Evolutionary conservation across 176 grass and related monocot species (phyloP), one percentile per base, ranked within the genome.

Genomic region (Carex cristatella): DNA sequence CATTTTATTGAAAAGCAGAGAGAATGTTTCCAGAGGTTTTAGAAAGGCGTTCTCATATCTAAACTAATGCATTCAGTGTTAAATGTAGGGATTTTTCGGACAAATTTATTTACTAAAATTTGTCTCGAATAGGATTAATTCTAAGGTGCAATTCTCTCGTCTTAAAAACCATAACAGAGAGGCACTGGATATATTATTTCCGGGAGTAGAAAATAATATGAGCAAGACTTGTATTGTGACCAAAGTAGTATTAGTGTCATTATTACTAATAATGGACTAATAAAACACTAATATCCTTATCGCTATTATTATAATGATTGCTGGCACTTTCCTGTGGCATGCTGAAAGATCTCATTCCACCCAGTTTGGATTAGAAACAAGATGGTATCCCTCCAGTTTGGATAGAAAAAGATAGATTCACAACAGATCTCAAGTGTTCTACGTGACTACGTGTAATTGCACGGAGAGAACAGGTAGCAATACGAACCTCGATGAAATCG

Each of bases 401-500:
- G 31, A 57, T 0, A 0, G 12, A 61, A 86, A 61, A 48, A 16
- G 57, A 82, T 3, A 69, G 7, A 42, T 83, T 64, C 9, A 35
- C 9, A 48, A 69, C n/a, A 69, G 37, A 60, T 72, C 5, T 63
- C 18, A 61, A 81, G 14, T 2, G 7, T 59, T 13, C 11, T 35
- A 18, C 4, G 23, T 23, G 23, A 23, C 23, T 14, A 83, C 9
- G 38, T 72, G 38, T 7, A 65, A 55, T 14, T 11, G 5, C 10
- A 18, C 62, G 28, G 10, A 59, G 27, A 64, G 2, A 42, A 32
- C 23, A 7, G 9, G 51, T 44, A 12, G 65, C 6, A 61, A 48
- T 72, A 90, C 81, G 19, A 10, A 93, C 93, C 93, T 94, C 44
- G 69, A 98, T 92, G 88, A 95, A 95, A 49, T 98, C 96, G 38